Conservation (phyloP, 345 rosid species). For the Acer negundo region DNA sequence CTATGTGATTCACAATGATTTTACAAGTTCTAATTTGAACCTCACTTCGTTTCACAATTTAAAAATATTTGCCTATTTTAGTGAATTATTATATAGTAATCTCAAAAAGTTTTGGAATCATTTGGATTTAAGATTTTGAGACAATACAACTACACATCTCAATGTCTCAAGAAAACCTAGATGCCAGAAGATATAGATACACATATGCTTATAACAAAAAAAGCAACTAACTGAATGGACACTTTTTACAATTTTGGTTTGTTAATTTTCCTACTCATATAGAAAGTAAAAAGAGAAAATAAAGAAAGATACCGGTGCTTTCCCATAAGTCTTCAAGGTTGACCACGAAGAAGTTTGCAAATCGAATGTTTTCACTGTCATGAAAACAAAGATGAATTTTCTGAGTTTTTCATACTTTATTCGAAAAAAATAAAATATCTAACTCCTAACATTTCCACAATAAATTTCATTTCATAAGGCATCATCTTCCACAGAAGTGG, state of each 20-base stretch:
- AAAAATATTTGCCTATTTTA: not conserved
- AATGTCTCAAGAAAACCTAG: not conserved
- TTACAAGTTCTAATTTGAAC: not conserved
- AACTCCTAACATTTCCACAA: not conserved
- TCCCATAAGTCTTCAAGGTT: slow-evolving; percentile 89
- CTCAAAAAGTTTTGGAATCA: not conserved
- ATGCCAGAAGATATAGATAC: not conserved
- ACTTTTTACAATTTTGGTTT: slow-evolving; percentile 2
- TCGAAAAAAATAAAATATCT: not conserved
- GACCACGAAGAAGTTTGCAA: slow-evolving; percentile 78
- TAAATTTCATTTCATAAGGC: slow-evolving; percentile 5
- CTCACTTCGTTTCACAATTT: not conserved
- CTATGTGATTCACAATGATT: not conserved
- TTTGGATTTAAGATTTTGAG: not conserved
- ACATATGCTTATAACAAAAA: not conserved
- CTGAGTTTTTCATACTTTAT: slow-evolving; percentile 1
- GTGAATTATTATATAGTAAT: not conserved
- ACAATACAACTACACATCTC: not conserved
- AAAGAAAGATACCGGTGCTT: slow-evolving; percentile 70
- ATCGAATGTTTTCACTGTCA: slow-evolving; percentile 90
- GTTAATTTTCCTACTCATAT: slow-evolving; percentile 13
- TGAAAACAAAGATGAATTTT: slow-evolving; percentile 16
- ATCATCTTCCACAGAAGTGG: not conserved
- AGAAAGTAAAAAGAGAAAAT: slow-evolving; percentile 13
- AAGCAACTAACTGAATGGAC: not conserved